These are phyloP conservation scores for Pythium phragmiticola DNA, from an alignment of 352 stramenopile species.

Conservation along the genomic window DNA sequence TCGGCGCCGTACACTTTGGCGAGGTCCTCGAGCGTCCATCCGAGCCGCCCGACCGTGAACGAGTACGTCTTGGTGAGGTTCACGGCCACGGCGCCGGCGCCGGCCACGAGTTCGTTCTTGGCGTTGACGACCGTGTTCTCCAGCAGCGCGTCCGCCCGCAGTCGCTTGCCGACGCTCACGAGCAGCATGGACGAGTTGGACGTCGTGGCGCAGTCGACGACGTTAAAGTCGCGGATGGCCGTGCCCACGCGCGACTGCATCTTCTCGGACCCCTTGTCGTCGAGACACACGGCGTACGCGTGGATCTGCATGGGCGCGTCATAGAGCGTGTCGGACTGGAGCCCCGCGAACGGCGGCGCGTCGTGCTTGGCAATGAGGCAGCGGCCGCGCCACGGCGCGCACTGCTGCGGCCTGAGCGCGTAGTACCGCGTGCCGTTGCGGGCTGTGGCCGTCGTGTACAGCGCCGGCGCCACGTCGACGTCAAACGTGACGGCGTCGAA, in stretches of 20 bases:
- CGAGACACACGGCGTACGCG: slow-evolving; percentile 10
- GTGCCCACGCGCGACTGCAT: background rate
- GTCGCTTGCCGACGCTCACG: slow-evolving; percentile 13
- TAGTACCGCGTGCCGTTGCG: background rate
- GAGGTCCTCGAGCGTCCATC: slow-evolving; percentile 21
- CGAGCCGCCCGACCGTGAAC: slow-evolving; percentile 22
- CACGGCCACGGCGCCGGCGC: background rate
- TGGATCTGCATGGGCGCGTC: slow-evolving; percentile 14
- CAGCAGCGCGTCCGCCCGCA: slow-evolving; percentile 3
- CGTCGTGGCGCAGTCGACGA: background rate
- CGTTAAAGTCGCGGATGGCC: background rate
- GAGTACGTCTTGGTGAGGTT: slow-evolving; percentile 27
- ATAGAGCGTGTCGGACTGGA: background rate
- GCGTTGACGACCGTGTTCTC: background rate
- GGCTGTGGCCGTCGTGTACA: background rate
- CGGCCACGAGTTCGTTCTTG: background rate
- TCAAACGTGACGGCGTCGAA: slow-evolving; percentile 20
- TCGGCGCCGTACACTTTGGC: background rate
- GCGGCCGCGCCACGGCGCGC: background rate
- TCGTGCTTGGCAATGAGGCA: slow-evolving; percentile 4
- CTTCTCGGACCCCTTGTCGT: slow-evolving; percentile 7
- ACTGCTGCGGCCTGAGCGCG: background rate
- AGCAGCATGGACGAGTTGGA: slow-evolving; percentile 14
- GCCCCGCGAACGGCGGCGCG: background rate
- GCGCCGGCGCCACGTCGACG: background rate